Base-by-base conservation (phyloP, 2,329 filamentous ascomycete genomes). In the Madurella fahalii region DNA sequence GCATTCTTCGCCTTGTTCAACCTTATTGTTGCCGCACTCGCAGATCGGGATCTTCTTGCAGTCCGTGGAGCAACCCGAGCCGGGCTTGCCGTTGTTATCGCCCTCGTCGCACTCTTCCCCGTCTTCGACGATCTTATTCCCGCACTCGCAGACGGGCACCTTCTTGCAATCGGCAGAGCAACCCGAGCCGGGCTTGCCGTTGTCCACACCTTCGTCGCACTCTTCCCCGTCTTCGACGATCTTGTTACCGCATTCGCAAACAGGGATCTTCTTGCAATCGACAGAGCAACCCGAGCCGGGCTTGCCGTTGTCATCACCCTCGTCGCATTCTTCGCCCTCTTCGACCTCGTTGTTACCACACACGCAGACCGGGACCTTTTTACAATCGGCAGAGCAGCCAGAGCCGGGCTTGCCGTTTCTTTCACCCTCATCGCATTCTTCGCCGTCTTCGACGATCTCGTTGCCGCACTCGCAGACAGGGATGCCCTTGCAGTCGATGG, bases 171-270 rank as follows among this genome's bases (percentile, higher is more conserved):
- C 39, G 11, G n/a, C 47, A 37, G 53, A 39, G 34, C 55, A 58
- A 31, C 51, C 47, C 2, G 51, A 54, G 16, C 32, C 16, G 1
- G 31, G 47, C 20, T 53, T 25, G 31, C 54, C 54, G 37, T 57
- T 57, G 11, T 20, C 16, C 13, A 32, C 13, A 13, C 54, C 54
- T 5, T 40, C 20, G 20, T 57, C 54, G 20, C 54, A 57, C 40
- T 57, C 20, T n/a, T 57, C 54, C 9, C 40, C 47, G 9, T 30
- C 31, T 13, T 57, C 47, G 3, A 42, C 9, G 9, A 39, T 42
- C 5, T 52, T 52, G 34, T 58, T 50, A 16, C 56, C 56, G 31
- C 56, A 58, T 11, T 39, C 48, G n/a, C 47, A 53, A 13, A 17
- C 15, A 25, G 51, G 44, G 9, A 25, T 32, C 25, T 40, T 47